A percentile compares a stretch with the other conserved stretches of the same genome.
phyloP scores from a whole-genome alignment of 2,329 filamentous ascomycete genomes.

The Aspergillus quadrilineatus region DNA sequence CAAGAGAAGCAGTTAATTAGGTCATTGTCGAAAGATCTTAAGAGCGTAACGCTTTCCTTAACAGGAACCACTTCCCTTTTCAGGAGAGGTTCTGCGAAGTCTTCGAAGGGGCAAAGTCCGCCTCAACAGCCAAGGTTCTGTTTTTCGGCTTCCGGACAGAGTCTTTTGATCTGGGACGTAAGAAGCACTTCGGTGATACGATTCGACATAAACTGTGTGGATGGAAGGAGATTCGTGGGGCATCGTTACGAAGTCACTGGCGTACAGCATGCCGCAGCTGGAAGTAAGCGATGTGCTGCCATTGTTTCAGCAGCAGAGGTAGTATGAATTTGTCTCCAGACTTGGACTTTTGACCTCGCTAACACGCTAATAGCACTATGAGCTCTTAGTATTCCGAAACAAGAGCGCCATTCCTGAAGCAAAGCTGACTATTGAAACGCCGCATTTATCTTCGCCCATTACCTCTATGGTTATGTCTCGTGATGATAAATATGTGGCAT shows the following conservation, averaged over 20 bases:
- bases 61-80: constrained; percentile 20
- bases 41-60: constrained; percentile 21
- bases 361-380: constrained; percentile 22
- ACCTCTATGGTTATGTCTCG: constrained; percentile 25
- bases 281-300: constrained; percentile 34
- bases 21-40: constrained; percentile 22
- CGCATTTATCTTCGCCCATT: constrained; percentile 15
- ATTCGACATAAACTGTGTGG: constrained; percentile 30
- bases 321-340: background rate
- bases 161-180: constrained; percentile 23
- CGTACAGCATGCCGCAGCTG: constrained; percentile 34
- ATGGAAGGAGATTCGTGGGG: constrained; percentile 27
- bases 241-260: constrained; percentile 34
- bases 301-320: constrained; percentile 29
- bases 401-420: constrained; percentile 22
- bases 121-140: constrained; percentile 32
- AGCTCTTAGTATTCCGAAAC: constrained; percentile 30
- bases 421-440: constrained; percentile 30
- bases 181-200: constrained; percentile 25
- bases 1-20: constrained; percentile 20
- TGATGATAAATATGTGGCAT: constrained; percentile 24
- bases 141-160: constrained; percentile 30
- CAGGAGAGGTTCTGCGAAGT: constrained; percentile 18
- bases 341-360: constrained; percentile 8
- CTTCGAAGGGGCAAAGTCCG: constrained; percentile 21